phyloP scores from a whole-genome alignment of 1,284 basidiomycete species.

The Ganoderma multipileum region DNA sequence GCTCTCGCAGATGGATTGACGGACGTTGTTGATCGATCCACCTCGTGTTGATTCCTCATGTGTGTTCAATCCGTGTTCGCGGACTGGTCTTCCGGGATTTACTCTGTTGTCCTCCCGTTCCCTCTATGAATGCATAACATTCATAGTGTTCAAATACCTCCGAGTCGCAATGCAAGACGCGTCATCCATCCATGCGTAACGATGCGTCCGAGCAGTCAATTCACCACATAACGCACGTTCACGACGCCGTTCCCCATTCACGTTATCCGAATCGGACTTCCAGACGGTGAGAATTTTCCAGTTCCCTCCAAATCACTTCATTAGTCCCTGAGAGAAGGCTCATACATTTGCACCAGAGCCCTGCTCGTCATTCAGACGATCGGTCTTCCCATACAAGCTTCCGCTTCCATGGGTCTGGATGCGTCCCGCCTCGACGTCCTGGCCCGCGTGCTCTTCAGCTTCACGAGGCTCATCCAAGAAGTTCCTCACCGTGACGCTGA shows the following conservation, averaged over 20 bases:
- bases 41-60: background rate
- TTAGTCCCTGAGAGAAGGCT: background rate
- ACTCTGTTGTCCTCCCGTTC: background rate
- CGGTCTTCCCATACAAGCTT: conserved; percentile 3
- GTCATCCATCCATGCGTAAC: background rate
- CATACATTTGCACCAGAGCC: background rate
- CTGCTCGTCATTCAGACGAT: background rate
- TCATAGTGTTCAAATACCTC: too few species aligned
- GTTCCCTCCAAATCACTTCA: background rate
- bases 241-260: background rate
- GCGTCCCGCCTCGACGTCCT: conserved; percentile 6
- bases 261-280: background rate
- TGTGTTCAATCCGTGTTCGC: background rate
- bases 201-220: background rate
- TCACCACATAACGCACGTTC: background rate
- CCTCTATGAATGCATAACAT: background rate
- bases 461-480: background rate
- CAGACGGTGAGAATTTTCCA: background rate
- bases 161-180: background rate
- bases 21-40: background rate
- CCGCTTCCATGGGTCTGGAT: conserved; percentile 8
- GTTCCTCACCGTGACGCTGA: background rate
- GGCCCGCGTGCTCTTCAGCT: background rate
- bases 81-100: background rate
- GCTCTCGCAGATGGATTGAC: background rate